A percentile compares a stretch with the other conserved stretches of the same genome.
Conservation (phyloP, 1,284 basidiomycete genomes). For the Hemileia vastatrix region DNA sequence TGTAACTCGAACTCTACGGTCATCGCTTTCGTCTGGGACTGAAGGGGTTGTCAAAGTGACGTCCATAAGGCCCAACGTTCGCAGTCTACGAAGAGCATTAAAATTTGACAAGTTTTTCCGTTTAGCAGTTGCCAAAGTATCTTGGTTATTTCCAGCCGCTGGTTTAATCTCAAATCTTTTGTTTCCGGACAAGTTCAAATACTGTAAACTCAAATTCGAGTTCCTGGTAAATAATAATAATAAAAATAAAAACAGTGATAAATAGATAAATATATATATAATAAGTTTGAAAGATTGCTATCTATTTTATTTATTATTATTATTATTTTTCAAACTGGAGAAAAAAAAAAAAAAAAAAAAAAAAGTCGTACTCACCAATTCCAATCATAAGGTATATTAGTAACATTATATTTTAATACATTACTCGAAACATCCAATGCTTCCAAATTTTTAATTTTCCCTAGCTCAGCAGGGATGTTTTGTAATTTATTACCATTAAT, state of each 20-base stretch:
- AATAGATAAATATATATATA: neutral
- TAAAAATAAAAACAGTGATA: neutral
- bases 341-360: no score
- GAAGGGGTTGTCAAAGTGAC: constrained; percentile 77
- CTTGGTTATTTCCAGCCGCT: constrained; percentile 46
- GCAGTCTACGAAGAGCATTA: constrained; percentile 67
- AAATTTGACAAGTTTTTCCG: constrained; percentile 64
- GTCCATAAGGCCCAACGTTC: constrained; percentile 92
- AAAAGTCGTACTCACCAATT: constrained; percentile 64
- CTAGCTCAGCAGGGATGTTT: constrained; percentile 81
- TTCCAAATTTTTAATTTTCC: constrained; percentile 66
- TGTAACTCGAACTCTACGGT: constrained; percentile 84
- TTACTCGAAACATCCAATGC: constrained; percentile 93
- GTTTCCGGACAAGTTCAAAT: constrained; percentile 79
- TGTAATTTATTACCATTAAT: constrained; percentile 91
- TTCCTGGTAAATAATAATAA: constrained; percentile 57
- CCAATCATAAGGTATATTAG: constrained; percentile 99
- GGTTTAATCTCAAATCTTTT: constrained; percentile 79
- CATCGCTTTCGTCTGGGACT: constrained; percentile 82
- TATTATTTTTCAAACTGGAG: no score
- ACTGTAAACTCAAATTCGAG: constrained; percentile 84
- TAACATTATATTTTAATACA: constrained; percentile 90
- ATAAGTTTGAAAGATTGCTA: no score
- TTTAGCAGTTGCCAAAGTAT: constrained; percentile 46
- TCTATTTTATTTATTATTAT: no score